Evolutionary conservation across 805 yeast species (phyloP), one percentile per base, ranked within the genome.

Genomic region (Kockiozyma suomiensis): DNA sequence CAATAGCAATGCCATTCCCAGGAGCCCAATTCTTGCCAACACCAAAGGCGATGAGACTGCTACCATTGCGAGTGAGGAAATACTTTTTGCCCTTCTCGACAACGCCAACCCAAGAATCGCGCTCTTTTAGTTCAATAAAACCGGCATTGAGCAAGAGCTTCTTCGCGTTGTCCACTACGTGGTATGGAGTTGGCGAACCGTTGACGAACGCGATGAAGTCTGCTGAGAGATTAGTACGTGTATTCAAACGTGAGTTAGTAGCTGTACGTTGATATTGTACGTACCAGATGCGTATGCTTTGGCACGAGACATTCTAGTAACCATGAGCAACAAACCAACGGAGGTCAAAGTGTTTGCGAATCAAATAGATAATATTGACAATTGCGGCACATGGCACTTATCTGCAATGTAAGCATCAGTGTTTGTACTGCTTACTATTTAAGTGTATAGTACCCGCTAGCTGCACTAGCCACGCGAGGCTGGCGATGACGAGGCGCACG

Each of bases 181-280:
- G 98, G 73, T 91, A 93, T 0, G 98, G 98, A 0, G 98, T 86
- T 17, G 97, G 98, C 0, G 96, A 87, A 2, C 81, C 78, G 75
- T 90, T 90, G 62, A 94, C 86, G 70, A 87, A 93, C 46, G 82
- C 79, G 50, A 92, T 77, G 69, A 92, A 90, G 50, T 86, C 89
- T 63, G 40, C 23, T 21, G 17, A 13, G 15, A 2, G 3, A 50
- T 52, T 23, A 33, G 54, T 17, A 26, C 33, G 10, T 6, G 33
- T 30, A 30, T 30, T 30, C 33, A n/a, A n/a, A n/a, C n/a, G n/a
- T n/a, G n/a, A n/a, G n/a, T n/a, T n/a, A n/a, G n/a, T n/a, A n/a
- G n/a, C n/a, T n/a, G n/a, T n/a, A n/a, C n/a, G n/a, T n/a, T n/a
- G 48, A 2, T 8, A n/a, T 13, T 15, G 13, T 3, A 50, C 56